phyloP scores from a whole-genome alignment of 208 protist species.

The Naegleria lovaniensis region DNA sequence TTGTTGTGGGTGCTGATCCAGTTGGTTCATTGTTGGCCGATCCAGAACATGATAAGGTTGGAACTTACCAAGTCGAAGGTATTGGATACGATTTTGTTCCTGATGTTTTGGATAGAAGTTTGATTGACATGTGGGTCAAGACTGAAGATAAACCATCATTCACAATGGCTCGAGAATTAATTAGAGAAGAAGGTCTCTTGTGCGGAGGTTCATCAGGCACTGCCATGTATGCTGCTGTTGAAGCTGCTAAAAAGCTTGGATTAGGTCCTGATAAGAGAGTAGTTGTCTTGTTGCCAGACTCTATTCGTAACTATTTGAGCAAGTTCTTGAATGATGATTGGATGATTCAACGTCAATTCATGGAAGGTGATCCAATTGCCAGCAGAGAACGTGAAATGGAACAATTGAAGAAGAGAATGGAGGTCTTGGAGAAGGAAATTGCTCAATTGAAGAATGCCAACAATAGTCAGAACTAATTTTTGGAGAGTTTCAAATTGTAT shows the following conservation, averaged over 20 bases:
- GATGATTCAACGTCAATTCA: constrained; percentile 87
- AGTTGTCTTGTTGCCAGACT: constrained; percentile 88
- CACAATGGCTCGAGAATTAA: constrained; percentile 76
- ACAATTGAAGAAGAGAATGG: constrained; percentile 57
- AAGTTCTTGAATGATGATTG: constrained; percentile 91
- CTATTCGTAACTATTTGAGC: constrained; percentile 93
- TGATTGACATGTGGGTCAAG: constrained; percentile 87
- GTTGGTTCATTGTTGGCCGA: constrained; percentile 86
- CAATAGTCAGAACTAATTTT: no score
- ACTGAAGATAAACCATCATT: constrained; percentile 84
- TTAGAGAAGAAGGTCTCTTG: constrained; percentile 87
- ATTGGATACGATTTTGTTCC: constrained; percentile 97
- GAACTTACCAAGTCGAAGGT: constrained; percentile 87
- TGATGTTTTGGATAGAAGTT: constrained; percentile 75
- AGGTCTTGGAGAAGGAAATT: constrained; percentile 52
- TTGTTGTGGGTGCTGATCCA: constrained; percentile 91
- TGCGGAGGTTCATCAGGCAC: constrained; percentile 86
- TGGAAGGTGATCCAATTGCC: constrained; percentile 63
- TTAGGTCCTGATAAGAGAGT: constrained; percentile 62
- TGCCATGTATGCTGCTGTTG: constrained; percentile 71
- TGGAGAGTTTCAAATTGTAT: no score
- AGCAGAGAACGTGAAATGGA: constrained; percentile 53
- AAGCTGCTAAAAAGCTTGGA: constrained; percentile 79
- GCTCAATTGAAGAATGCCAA: not conserved
- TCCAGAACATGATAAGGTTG: constrained; percentile 54